phyloP scores from a whole-genome alignment of 352 stramenopile genomes.

The Phytophthora niederhauseri region DNA sequence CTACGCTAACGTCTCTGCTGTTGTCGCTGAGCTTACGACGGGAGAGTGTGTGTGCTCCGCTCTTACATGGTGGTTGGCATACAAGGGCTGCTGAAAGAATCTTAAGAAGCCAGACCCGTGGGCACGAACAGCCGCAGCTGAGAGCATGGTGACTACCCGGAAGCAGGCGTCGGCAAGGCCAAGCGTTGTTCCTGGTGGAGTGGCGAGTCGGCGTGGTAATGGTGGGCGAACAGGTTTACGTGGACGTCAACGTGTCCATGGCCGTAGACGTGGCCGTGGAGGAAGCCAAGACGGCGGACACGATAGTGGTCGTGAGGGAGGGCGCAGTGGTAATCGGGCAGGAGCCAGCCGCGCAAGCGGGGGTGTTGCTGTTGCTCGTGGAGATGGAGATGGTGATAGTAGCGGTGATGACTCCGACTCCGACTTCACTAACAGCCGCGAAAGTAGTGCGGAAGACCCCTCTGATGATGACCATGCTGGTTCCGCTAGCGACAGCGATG shows the following conservation, averaged over 20 bases:
- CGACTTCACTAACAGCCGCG: not conserved
- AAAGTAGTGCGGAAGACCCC: not conserved
- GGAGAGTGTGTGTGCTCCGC: not conserved
- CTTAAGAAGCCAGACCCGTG: not conserved
- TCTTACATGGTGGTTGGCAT: not conserved
- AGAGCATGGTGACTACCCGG: not conserved
- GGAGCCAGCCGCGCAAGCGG: too few species aligned
- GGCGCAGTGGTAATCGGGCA: too few species aligned
- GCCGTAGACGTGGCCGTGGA: too few species aligned
- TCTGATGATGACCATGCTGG: not conserved
- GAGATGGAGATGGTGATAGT: constrained; percentile 5
- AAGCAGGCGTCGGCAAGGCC: not conserved
- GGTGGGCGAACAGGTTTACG: not conserved
- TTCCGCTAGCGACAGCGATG: not conserved
- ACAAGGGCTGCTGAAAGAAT: not conserved
- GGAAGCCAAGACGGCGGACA: too few species aligned
- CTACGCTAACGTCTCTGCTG: too few species aligned
- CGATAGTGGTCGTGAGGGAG: too few species aligned
- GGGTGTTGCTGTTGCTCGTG: constrained; percentile 7
- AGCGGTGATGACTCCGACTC: not conserved
- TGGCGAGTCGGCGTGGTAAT: not conserved
- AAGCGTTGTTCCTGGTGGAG: not conserved
- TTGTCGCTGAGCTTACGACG: not conserved
- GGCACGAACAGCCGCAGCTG: not conserved
- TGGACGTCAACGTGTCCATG: too few species aligned